Percentiles rank a stretch among this genome's conserved stretches.
phyloP scores from a whole-genome alignment of 139 green algal species.

The Asterochloris sp. region DNA sequence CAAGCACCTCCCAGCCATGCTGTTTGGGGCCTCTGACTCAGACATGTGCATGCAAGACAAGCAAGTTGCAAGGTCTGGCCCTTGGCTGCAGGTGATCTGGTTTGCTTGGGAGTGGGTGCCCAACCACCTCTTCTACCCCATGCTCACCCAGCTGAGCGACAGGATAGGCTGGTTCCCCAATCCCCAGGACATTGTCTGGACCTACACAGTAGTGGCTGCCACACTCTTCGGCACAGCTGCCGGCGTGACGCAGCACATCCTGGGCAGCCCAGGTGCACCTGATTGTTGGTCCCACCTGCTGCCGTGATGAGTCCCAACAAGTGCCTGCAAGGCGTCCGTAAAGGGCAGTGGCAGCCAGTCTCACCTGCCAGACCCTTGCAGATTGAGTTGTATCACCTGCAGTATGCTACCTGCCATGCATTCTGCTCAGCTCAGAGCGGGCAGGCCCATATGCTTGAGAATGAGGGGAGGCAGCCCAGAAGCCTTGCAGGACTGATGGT shows the following conservation, averaged over 20 bases:
- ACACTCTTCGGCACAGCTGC: slow-evolving; percentile 28
- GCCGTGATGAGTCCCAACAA: too few species aligned
- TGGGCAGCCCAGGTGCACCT: slow-evolving; percentile 25
- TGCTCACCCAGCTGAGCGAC: not conserved
- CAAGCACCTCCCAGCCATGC: too few species aligned
- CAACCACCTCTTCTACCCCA: not conserved
- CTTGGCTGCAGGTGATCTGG: slow-evolving; percentile 24
- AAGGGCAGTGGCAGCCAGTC: too few species aligned
- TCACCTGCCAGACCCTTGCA: too few species aligned
- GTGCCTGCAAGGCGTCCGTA: too few species aligned
- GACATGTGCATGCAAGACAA: slow-evolving; percentile 5
- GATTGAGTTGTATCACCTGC: too few species aligned
- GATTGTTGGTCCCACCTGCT: too few species aligned
- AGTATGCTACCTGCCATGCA: too few species aligned
- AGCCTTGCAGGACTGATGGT: too few species aligned
- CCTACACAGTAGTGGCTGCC: slow-evolving; percentile 30
- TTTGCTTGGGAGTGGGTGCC: slow-evolving; percentile 23
- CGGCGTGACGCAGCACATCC: slow-evolving; percentile 30
- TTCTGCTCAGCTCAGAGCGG: too few species aligned
- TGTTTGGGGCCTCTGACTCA: not conserved
- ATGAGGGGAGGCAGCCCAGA: too few species aligned
- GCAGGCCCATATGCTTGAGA: too few species aligned
- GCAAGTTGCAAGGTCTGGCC: slow-evolving; percentile 20
- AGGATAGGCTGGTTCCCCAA: not conserved
- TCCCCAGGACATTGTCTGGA: slow-evolving; percentile 7